Base-by-base conservation (phyloP, 2,329 filamentous ascomycete species). In the Hypoxylon rubiginosum region DNA sequence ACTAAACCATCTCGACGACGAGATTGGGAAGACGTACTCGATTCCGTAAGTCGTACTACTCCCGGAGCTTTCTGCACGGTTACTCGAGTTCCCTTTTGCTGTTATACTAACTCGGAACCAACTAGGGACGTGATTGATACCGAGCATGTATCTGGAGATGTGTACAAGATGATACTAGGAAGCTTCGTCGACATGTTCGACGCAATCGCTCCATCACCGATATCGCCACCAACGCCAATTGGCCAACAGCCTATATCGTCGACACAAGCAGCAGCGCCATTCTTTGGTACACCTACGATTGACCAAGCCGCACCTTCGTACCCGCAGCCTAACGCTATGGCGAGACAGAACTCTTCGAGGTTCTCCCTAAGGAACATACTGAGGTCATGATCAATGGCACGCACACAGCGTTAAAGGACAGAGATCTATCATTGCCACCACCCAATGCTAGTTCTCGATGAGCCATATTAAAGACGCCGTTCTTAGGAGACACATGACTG, bases 161-260 rank as follows among this genome's bases (percentile, higher is more conserved):
- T 61, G 21, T 34, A 65, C 8, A 65, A 65, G 49, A 65, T 61
- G 62, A 65, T 65, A 24, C 32, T 65, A 13, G 62, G 62, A 8
- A 65, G 62, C 26, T 43, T 65, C 13, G 52, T 57, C n/a, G 53
- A 54, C 11, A 19, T 58, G 34, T 61, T 17, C 10, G 62, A 65
- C 32, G 28, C 9, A 34, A 9, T 28, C 9, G 5, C 10, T 1
- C 34, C 46, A 21, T 64, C 56, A 8, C 55, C 56, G 9, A 51
- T 32, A 32, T 60, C 55, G 10, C 62, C 56, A 19, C 11, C 60
- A 15, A 34, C 62, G 10, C 45, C 34, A 13, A 36, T 36, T 4
- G 34, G 34, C 34, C 30, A 9, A 34, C 30, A 36, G 17, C 30
- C 10, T 7, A 3, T 15, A 30, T 30, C 8, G 19, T 45, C 41